A percentile compares a stretch with the other conserved stretches of the same genome.
Evolutionary conservation across 2,329 filamentous ascomycete species (phyloP).

Genomic region (Ophiognomonia clavigignenti-juglandacearum): DNA sequence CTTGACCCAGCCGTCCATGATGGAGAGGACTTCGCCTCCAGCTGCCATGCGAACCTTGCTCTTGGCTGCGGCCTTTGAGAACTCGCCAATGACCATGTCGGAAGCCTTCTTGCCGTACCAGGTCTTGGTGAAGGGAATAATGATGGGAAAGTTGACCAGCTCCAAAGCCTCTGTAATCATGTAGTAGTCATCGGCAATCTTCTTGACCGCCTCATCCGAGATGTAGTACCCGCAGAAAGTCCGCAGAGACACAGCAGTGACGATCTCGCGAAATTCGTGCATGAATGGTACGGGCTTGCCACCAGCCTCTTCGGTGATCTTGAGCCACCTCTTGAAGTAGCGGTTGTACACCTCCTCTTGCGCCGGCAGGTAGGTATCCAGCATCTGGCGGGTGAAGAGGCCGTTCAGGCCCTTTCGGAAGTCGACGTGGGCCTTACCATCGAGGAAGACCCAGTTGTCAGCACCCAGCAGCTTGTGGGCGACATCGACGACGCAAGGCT

Average conservation of each 20-base stretch:
- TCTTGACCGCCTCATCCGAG: slow-evolving; percentile 82
- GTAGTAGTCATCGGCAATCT: slow-evolving; percentile 95
- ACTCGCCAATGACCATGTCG: slow-evolving; percentile 86
- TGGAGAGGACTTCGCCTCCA: slow-evolving; percentile 81
- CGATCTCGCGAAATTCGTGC: slow-evolving; percentile 86
- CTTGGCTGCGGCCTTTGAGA: slow-evolving; percentile 87
- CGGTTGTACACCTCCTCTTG: slow-evolving; percentile 88
- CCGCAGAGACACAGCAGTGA: slow-evolving; percentile 90
- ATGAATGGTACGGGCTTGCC: slow-evolving; percentile 83
- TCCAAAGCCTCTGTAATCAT: slow-evolving; percentile 93
- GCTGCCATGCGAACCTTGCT: slow-evolving; percentile 87
- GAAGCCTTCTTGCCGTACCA: slow-evolving; percentile 97
- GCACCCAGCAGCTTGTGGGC: slow-evolving; percentile 89
- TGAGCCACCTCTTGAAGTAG: slow-evolving; percentile 77
- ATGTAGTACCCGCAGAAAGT: slow-evolving; percentile 98
- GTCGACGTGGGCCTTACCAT: slow-evolving; percentile 91
- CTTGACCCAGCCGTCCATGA: slow-evolving; percentile 93
- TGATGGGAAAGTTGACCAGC: slow-evolving; percentile 97
- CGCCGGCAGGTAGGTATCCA: slow-evolving; percentile 83
- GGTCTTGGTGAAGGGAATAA: slow-evolving; percentile 88
- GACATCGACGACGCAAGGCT: slow-evolving; percentile 92
- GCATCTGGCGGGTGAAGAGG: slow-evolving; percentile 85
- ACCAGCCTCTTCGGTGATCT: slow-evolving; percentile 66
- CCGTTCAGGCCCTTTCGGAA: slow-evolving; percentile 96
- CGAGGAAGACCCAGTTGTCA: slow-evolving; percentile 95